Base-by-base conservation (phyloP, 108 stramenopile species). In the Pseudonitzschia multiseries region DNA sequence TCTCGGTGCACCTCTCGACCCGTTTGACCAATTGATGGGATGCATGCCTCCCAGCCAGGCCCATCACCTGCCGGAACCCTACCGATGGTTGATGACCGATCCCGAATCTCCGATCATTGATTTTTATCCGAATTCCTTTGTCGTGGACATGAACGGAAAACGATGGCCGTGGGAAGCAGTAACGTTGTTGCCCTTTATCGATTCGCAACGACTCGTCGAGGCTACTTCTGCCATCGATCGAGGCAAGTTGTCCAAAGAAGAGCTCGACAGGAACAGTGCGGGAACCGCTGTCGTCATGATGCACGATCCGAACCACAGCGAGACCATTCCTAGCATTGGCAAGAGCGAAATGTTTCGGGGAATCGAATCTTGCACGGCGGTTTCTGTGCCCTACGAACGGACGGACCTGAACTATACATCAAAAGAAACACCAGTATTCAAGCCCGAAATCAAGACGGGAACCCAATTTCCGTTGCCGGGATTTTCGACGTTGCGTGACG, bases 81-180 rank as follows among this genome's bases (percentile, higher is more conserved):
- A 96, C 75, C 91, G 88, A 21, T 72, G 86, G 72, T 84, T 99
- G n/a, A 97, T 99, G 98, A 88, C 86, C 22, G 79, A 87, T 26
- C 52, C 75, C 17, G 66, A 78, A 18, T 96, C 95, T 20, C 98
- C 97, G 5, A 80, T 99, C 9, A 76, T 83, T 54, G 87, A 97
- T 65, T 98, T 91, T 75, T 99, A 96, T 81, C 98, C 98, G 12
- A 71, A 83, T 33, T 79, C 81, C 8, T 94, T 96, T 65, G 80
- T 82, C 1, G 82, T 94, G 21, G 96, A 96, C 66, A 92, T 92
- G 89, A 96, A 96, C 78, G 96, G 96, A 63, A 95, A 95, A 66
- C 82, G 93, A 24, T 92, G 88, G 91, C 97, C 98, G 20, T 99
- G 99, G 99, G 97, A 99, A 72, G 98, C 97, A 50, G 97, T 99